Base-by-base conservation (phyloP, 164 flowering plant species). In the Chimonanthus praecox region DNA sequence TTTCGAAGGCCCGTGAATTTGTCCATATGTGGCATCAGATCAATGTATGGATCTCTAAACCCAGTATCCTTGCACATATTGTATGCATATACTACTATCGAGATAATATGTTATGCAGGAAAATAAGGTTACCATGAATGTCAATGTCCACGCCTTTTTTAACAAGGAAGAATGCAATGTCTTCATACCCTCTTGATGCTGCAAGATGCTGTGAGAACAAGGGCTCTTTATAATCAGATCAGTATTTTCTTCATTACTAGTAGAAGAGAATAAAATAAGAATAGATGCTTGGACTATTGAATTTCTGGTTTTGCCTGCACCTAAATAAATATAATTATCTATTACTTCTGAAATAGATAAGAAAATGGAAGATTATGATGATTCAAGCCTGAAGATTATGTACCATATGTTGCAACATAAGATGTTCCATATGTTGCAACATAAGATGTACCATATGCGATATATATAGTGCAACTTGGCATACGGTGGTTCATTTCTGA, bases 111-210 rank as follows among this genome's bases (percentile, higher is more conserved):
- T 54, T 13, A n/a, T 54, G 60, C 11, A 54, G 60, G 60, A 4
- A 54, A 50, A 72, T 66, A 50, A 67, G 51, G 4, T 71, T 77
- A 90, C 97, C 97, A 79, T 74, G 54, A 69, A 74, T 33, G 69
- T 90, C 80, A 44, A 86, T 45, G 11, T 80, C 81, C 15, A 85
- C 88, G 58, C 83, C 83, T 75, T 82, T 76, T 73, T 86, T 82
- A 78, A 90, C 83, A 65, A 89, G 89, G 68, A 80, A 84, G 69
- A 9, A 5, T 9, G 78, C 58, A 47, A 87, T 80, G 58, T 90
- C 89, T 78, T 88, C 90, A 79, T 81, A 81, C 69, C 97, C 97
- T 81, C 71, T 83, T 70, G 89, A 85, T 68, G 97, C 94, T 18
- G 94, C 89, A 50, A 90, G 81, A 86, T 90, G 97, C 97, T 92